Evolutionary conservation across 2,329 filamentous ascomycete species (phyloP), one percentile per base, ranked within the genome.

Genomic region (Myotisia sp.): DNA sequence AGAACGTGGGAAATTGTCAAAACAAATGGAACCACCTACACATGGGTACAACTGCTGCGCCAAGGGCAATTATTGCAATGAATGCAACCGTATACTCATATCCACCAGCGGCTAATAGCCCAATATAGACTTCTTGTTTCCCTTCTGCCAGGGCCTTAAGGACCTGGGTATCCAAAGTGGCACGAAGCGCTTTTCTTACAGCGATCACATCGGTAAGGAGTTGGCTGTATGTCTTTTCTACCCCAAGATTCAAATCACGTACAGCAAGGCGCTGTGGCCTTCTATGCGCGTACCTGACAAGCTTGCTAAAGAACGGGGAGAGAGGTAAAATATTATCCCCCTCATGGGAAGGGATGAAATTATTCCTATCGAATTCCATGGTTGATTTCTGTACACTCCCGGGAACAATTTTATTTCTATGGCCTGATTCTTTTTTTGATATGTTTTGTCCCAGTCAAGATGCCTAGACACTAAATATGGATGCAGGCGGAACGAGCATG

Each of bases 41-140:
- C 17, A 66, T 57, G 2, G 63, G 64, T 4, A 67, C 64, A 2
- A 58, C 57, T 8, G 61, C 63, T 3, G 59, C 64, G n/a, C 63
- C 63, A 2, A 64, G 39, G 6, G 64, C 63, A 22, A 64, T 48
- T n/a, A 63, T 52, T 3, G 63, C 58, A 17, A 67, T 50, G 41
- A 65, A 60, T 4, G 57, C 62, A n/a, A 66, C 60, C 3, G 59
- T 53, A 42, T 60, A 67, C 37, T 66, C 63, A 42, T 66, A 65
- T 3, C 63, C 58, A 6, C 62, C 61, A 3, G 59, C 51, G 7
- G 60, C 63, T 22, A 67, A 47, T 3, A 66, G 50, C 16, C 57
- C 60, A 29, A 66, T 56, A 41, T 45, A 47, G 14, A 42, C 39
- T 16, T 47, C 40, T n/a, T n/a, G n/a, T 31, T 43, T 40, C 20